Base-by-base conservation (phyloP, 371 early-diverging fungal species). In the Mucor racemosus region DNA sequence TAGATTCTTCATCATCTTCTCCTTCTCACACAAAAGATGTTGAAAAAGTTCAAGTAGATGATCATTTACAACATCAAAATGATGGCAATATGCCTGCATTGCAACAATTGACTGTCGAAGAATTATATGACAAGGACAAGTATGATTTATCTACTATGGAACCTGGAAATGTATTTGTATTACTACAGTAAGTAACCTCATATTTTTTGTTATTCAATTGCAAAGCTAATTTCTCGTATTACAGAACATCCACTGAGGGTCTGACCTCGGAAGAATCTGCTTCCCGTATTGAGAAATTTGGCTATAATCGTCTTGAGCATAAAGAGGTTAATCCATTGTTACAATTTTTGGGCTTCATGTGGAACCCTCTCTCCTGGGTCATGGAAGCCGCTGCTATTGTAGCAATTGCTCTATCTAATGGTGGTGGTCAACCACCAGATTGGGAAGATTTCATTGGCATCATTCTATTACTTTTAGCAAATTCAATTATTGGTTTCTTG, bases 361-460 rank as follows among this genome's bases (percentile, higher is more conserved):
- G 88, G 87, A 87, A 87, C 58, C 88, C 90, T 36, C 81, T 90
- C 15, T 86, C 89, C 9, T 90, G 86, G 80, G 86, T 90, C 48
- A 90, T 90, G 87, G 90, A 90, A 74, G 87, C 86, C 11, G 90
- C 89, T 56, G 86, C 87, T 2, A 66, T 88, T 34, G 86, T 90
- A 17, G 85, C 89, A 39, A 87, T 88, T 66, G 88, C 68, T 11
- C 69, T 88, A 42, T 87, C 86, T 61, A 88, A 88, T 78, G 88
- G 88, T 38, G 81, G 84, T 58, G 84, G 82, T 46, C 40, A 73
- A 56, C 75, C 89, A 10, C 87, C 87, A 13, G 89, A 92, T 71
- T 92, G 91, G 90, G 80, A 84, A 56, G 93, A 94, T 68, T 89
- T 93, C 64, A 90, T 86, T 39, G 92, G 92, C 74, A 86, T 94